Base-by-base conservation (phyloP, 371 early-diverging fungal species). In the Zancudomyces culisetae region DNA sequence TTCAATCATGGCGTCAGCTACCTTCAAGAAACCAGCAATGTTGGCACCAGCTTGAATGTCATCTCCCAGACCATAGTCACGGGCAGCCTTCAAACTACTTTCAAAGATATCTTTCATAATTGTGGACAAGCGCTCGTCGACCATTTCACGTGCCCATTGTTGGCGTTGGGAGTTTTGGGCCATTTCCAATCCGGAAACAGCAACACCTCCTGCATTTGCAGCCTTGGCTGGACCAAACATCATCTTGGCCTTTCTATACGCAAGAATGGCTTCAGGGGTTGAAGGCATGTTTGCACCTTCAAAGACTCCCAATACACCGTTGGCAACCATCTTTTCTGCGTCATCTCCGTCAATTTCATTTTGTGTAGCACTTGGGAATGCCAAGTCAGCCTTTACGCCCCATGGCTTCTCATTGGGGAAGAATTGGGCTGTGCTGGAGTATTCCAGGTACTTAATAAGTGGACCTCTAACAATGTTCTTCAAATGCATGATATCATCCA, bases 201-300 rank as follows among this genome's bases (percentile, higher is more conserved):
- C 69, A n/a, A 68, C 68, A 48, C 68, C 68, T 46, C 68, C 68
- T 45, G 68, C 68, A 49, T 68, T 68, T 57, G 68, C 68, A 41
- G 68, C 68, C 68, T 68, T 68, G 55, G 68, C 68, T 27, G 68
- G 68, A 49, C 69, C 68, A 29, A 64, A 68, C 61, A 67, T 64
- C 54, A 57, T 55, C 51, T 53, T 56, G 51, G 55, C 45, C 51
- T 43, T 54, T 56, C 66, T 68, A 61, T 63, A 68, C 51, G 60
- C 53, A 43, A 56, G 61, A 20, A 68, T 68, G 55, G 68, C 68
- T 58, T 68, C 68, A 54, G 61, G 55, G 58, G 67, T 66, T 39
- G 68, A 68, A 20, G 68, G 68, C 68, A 68, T 68, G 69, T 68
- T 68, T 53, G 68, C 68, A 55, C 68, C 68, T 57, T 68, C 68